A percentile compares a stretch with the other conserved stretches of the same genome.
Evolutionary conservation across 495 filamentous ascomycete genomes (phyloP).

Genomic region (Daldinia childiae): DNA sequence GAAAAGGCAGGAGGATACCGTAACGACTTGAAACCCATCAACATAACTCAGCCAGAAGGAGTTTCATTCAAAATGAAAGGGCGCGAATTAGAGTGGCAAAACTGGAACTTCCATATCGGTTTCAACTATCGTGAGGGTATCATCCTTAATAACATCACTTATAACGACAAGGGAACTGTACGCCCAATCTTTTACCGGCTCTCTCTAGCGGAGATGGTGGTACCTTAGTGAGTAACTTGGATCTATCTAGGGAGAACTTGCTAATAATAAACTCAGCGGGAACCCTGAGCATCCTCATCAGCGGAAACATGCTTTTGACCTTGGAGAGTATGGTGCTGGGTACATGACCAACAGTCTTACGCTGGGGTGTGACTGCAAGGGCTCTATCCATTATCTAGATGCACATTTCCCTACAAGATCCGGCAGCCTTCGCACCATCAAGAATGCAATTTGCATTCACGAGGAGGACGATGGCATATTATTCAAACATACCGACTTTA

Average conservation of each 20-base stretch:
- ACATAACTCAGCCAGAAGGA: conserved; percentile 94
- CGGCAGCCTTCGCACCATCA: conserved; percentile 79
- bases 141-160: conserved; percentile 89
- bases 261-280: conserved; percentile 55
- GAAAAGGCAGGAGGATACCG: conserved; percentile 81
- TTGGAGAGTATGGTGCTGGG: conserved; percentile 92
- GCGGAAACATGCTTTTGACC: conserved; percentile 92
- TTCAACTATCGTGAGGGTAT: conserved; percentile 98
- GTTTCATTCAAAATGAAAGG: conserved; percentile 89
- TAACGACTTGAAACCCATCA: conserved; percentile 86
- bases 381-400: conserved; percentile 88
- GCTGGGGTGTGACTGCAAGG: conserved; percentile 95
- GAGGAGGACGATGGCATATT: conserved; percentile 94
- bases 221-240: conserved; percentile 71
- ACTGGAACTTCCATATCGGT: conserved; percentile 92
- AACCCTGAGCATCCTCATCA: conserved; percentile 94
- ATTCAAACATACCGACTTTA: conserved; percentile 97
- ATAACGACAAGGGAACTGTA: conserved; percentile 84
- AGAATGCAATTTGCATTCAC: conserved; percentile 97
- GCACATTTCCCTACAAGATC: conserved; percentile 85
- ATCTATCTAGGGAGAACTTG: neutral
- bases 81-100: conserved; percentile 87
- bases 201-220: conserved; percentile 96
- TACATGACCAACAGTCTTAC: conserved; percentile 95
- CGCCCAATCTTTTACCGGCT: conserved; percentile 88